Evolutionary conservation across 768 basidiomycete genomes (phyloP).

Genomic region (Amanita pseudoporphyria): DNA sequence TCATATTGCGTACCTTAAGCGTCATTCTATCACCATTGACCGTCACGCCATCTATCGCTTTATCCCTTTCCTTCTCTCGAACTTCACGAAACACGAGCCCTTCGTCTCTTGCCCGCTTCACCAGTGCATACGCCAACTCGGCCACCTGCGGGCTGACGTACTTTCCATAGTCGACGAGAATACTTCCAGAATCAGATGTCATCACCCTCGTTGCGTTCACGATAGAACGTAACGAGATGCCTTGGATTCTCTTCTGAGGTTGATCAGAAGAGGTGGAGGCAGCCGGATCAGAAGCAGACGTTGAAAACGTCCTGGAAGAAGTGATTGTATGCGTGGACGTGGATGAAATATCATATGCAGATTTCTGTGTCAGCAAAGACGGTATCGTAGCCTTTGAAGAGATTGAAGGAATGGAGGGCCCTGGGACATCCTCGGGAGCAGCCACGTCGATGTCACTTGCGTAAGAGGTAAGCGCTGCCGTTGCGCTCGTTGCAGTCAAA

Average conservation of each 20-base stretch:
- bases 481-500: neutral
- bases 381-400: neutral
- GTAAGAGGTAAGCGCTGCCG: neutral
- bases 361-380: neutral
- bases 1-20: neutral
- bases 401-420: neutral
- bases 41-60: neutral
- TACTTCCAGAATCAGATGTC: slow-evolving; percentile 67
- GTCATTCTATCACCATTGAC: neutral
- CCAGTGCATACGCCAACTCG: slow-evolving; percentile 55
- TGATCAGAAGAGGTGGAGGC: slow-evolving; percentile 30
- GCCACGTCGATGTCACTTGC: neutral
- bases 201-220: slow-evolving; percentile 81
- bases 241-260: slow-evolving; percentile 35
- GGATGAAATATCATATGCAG: slow-evolving; percentile 8
- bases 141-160: slow-evolving; percentile 56
- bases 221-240: slow-evolving; percentile 64
- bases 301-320: slow-evolving; percentile 29
- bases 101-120: slow-evolving; percentile 59
- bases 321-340: slow-evolving; percentile 16
- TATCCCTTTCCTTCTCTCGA: slow-evolving; percentile 38
- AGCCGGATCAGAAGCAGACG: slow-evolving; percentile 27
- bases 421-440: neutral
- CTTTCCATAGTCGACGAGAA: slow-evolving; percentile 60
- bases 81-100: slow-evolving; percentile 39